Conservation (phyloP, 805 yeast genomes). For the Geotrichum ghanense region DNA sequence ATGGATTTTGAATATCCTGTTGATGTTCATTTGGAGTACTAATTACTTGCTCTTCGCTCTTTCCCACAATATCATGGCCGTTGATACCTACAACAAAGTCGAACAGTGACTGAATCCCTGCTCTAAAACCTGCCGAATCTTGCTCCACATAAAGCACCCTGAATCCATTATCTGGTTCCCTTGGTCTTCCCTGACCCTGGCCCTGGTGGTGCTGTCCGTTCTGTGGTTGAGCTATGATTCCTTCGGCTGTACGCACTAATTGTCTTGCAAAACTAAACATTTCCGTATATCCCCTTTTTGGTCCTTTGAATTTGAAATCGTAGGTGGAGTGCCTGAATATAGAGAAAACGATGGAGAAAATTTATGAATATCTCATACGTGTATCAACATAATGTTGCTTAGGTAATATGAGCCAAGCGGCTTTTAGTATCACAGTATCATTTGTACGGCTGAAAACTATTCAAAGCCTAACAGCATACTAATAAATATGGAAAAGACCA, state of each 20-base stretch:
- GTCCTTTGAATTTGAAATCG: no score
- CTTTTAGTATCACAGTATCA: no score
- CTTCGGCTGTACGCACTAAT: constrained; percentile 39
- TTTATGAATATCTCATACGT: no score
- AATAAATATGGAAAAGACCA: no score
- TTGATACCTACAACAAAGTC: constrained; percentile 78
- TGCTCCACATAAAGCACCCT: constrained; percentile 42
- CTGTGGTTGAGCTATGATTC: constrained; percentile 22
- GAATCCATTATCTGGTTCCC: constrained; percentile 35
- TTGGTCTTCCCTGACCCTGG: background rate
- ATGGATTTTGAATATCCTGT: background rate
- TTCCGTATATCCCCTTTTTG: no score
- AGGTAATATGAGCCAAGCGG: no score
- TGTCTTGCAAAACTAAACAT: constrained; percentile 59
- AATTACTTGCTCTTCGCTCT: background rate
- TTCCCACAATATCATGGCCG: constrained; percentile 42
- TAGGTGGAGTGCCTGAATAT: no score
- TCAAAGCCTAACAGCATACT: no score
- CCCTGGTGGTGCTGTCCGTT: background rate
- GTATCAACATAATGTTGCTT: no score
- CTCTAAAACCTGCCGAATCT: constrained; percentile 35
- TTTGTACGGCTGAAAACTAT: no score
- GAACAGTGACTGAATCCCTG: constrained; percentile 72
- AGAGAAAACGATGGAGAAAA: no score
- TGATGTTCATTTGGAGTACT: background rate